These are phyloP conservation scores for Hemisphaericaspora subhashii DNA, from an alignment of 1,139 yeast genomes.

Conservation along the genomic window DNA sequence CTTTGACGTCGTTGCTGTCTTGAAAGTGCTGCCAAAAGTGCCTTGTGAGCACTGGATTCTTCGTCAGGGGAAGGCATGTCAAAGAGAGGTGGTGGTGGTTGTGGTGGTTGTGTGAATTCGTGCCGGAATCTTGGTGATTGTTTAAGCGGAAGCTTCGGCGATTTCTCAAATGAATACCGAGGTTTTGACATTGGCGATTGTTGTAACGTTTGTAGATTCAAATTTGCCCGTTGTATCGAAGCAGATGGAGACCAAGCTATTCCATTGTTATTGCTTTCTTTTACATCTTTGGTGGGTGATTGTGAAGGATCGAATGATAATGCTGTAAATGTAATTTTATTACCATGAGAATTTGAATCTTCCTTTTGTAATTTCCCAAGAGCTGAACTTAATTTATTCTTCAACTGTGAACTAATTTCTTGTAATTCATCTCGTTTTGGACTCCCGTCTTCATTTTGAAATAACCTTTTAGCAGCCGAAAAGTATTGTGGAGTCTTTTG, in stretches of 20 bases:
- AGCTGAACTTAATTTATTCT: slow-evolving; percentile 40
- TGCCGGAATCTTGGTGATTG: slow-evolving; percentile 25
- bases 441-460: slow-evolving; percentile 24
- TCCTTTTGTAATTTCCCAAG: slow-evolving; percentile 37
- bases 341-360: slow-evolving; percentile 17
- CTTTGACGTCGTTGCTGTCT: slow-evolving; percentile 24
- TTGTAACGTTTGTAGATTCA: slow-evolving; percentile 41
- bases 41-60: slow-evolving; percentile 46
- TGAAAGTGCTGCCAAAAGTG: slow-evolving; percentile 41
- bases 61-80: slow-evolving; percentile 25
- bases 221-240: slow-evolving; percentile 28
- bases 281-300: slow-evolving; percentile 31
- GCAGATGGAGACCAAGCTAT: slow-evolving; percentile 24
- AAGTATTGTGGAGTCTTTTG: slow-evolving; percentile 45
- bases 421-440: slow-evolving; percentile 31
- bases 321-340: slow-evolving; percentile 33
- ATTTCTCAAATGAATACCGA: slow-evolving; percentile 1
- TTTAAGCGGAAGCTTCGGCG: slow-evolving; percentile 18
- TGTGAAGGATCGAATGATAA: slow-evolving; percentile 29
- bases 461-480: slow-evolving; percentile 40
- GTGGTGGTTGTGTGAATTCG: slow-evolving; percentile 8
- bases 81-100: slow-evolving; percentile 6
- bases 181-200: slow-evolving; percentile 28
- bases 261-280: slow-evolving; percentile 5
- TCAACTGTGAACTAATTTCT: slow-evolving; percentile 42